Conservation (phyloP, 2,329 filamentous ascomycete species). For the Cladophialophora chaetospira region DNA sequence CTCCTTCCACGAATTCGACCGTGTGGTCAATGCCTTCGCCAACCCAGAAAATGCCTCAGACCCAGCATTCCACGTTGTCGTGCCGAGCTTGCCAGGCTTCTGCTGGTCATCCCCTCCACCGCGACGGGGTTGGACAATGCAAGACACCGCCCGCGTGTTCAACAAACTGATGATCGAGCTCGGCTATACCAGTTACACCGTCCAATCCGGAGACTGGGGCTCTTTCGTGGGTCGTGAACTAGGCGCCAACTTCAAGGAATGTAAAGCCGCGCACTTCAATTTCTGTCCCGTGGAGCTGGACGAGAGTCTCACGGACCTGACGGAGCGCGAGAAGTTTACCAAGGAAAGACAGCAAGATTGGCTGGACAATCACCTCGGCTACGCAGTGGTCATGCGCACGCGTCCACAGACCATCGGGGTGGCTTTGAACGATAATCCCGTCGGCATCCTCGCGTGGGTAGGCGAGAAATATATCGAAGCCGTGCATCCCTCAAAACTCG, state of each 20-base stretch:
- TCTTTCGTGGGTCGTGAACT: conserved; percentile 64
- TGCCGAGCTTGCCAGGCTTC: conserved; percentile 36
- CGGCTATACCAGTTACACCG: conserved; percentile 61
- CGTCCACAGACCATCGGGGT: conserved; percentile 74
- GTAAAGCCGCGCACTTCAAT: conserved; percentile 65
- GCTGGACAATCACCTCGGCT: conserved; percentile 24
- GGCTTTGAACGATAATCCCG: conserved; percentile 67
- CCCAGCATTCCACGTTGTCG: conserved; percentile 37
- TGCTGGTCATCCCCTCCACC: conserved; percentile 33
- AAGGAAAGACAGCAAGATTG: conserved; percentile 15
- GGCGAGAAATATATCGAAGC: conserved; percentile 63
- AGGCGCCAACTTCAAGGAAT: conserved; percentile 59
- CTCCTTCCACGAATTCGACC: conserved; percentile 39
- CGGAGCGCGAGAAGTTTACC: conserved; percentile 15
- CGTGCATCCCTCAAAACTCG: conserved; percentile 9
- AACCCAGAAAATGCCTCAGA: conserved; percentile 25
- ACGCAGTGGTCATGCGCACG: conserved; percentile 56
- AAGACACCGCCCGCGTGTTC: conserved; percentile 42
- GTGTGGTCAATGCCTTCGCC: conserved; percentile 36
- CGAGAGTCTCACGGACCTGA: conserved; percentile 1
- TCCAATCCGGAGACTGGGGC: conserved; percentile 72
- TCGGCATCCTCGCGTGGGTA: conserved; percentile 73
- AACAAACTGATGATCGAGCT: conserved; percentile 69
- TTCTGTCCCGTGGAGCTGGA: conserved; percentile 42
- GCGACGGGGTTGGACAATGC: conserved; percentile 22